Percentiles rank a stretch among this genome's conserved stretches.
Conservation (phyloP, 495 filamentous ascomycete genomes). For the Neurospora sp. region DNA sequence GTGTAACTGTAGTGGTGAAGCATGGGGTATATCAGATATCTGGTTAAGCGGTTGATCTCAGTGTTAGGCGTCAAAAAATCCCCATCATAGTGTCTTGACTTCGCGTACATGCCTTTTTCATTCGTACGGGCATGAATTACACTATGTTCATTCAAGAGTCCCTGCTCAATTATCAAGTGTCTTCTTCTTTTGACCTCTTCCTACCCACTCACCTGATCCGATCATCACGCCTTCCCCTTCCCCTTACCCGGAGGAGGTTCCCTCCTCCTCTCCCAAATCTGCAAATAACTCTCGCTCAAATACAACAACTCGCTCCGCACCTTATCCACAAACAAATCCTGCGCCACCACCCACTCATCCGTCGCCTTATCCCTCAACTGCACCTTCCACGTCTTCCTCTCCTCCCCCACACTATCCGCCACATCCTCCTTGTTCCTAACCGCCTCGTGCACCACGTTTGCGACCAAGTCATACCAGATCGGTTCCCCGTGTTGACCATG, state of each 20-base stretch:
- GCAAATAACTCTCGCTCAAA: constrained; percentile 85
- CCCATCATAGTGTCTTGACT: neutral
- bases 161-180: neutral
- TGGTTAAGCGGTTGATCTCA: neutral
- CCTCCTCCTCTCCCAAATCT: constrained; percentile 90
- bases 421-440: constrained; percentile 64
- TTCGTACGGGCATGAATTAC: neutral
- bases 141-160: neutral
- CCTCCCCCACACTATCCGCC: constrained; percentile 64
- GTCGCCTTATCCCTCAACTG: constrained; percentile 51
- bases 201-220: neutral
- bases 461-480: constrained; percentile 91
- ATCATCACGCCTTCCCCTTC: constrained; percentile 12
- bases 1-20: neutral
- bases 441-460: constrained; percentile 90
- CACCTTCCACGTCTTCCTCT: constrained; percentile 73
- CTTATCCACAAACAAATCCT: constrained; percentile 87
- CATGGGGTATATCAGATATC: neutral
- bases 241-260: constrained; percentile 20
- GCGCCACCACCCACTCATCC: constrained; percentile 84
- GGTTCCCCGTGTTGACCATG: constrained; percentile 62
- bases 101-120: neutral
- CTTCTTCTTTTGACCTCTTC: neutral
- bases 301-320: constrained; percentile 80
- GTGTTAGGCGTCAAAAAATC: neutral